Conservation (phyloP, 148 eudicot species). For the Rhododendron ovatum region DNA sequence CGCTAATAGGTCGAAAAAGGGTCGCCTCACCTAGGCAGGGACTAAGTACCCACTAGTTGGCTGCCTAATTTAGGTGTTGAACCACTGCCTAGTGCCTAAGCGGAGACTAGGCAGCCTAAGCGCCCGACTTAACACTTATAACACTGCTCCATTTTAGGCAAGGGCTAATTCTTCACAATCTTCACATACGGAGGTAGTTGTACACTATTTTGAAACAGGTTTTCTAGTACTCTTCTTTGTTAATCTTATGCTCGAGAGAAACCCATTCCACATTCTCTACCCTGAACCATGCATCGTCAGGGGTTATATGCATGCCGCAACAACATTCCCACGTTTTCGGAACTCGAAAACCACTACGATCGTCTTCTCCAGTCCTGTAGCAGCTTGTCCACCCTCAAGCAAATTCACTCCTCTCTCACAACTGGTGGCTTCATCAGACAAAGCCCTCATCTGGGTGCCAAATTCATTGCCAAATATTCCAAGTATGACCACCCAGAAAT, state of each 20-base stretch:
- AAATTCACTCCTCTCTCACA: constrained; percentile 21
- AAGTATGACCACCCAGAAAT: not conserved
- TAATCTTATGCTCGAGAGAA: not conserved
- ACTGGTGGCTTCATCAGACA: constrained; percentile 14
- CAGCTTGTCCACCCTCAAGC: constrained; percentile 1
- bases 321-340: not conserved
- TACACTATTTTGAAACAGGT: not conserved
- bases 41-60: too few relatives aligned
- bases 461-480: constrained; percentile 15
- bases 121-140: too few relatives aligned
- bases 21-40: too few relatives aligned
- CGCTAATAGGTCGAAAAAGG: too few relatives aligned
- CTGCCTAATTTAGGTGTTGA: too few relatives aligned
- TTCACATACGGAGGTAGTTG: not conserved
- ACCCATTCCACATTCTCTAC: not conserved
- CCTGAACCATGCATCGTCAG: constrained; percentile 7
- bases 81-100: too few relatives aligned
- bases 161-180: not conserved
- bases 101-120: too few relatives aligned
- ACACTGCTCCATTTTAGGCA: not conserved
- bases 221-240: not conserved
- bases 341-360: constrained; percentile 16
- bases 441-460: constrained; percentile 18
- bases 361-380: constrained; percentile 4
- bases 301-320: not conserved